Percentiles rank a stretch among this genome's conserved stretches.
These are phyloP conservation scores for Oenanthe javanica DNA, from an alignment of 140 eudicot species.

Conservation along the genomic window DNA sequence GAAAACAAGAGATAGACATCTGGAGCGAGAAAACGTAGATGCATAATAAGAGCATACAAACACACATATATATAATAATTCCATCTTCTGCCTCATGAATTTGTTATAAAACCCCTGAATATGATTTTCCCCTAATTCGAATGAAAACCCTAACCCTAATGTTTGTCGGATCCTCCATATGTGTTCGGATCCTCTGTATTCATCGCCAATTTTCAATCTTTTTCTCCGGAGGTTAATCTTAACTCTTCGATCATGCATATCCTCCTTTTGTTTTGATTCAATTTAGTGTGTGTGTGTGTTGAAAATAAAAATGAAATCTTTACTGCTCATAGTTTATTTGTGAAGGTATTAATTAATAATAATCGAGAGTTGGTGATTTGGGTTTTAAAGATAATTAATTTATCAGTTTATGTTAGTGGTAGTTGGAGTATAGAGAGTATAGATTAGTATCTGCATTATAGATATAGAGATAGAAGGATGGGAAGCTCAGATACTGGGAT, in stretches of 20 bases:
- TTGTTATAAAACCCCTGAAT: conserved; percentile 17
- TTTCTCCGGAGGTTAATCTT: conserved; percentile 39
- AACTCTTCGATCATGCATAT: conserved; percentile 7
- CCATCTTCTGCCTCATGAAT: conserved; percentile 9
- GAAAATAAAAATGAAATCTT: not conserved
- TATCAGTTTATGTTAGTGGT: not conserved
- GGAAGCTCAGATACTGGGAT: conserved; percentile 54
- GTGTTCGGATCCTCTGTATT: conserved; percentile 20
- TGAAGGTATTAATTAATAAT: not conserved
- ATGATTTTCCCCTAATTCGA: conserved; percentile 37
- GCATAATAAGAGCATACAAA: not conserved
- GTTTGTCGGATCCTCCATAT: conserved; percentile 36
- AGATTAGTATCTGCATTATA: conserved; percentile 11
- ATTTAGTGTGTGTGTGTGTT: not conserved
- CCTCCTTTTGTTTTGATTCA: not conserved
- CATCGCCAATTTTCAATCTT: conserved; percentile 32
- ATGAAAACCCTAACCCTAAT: conserved; percentile 75
- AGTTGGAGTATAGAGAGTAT: not conserved
- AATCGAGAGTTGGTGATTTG: conserved; percentile 5
- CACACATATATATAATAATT: not conserved
- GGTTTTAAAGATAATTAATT: not conserved
- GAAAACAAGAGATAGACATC: not conserved
- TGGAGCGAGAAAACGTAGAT: conserved; percentile 16
- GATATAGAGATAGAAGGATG: conserved; percentile 21
- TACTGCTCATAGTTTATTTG: not conserved